These are phyloP conservation scores for Boletellus dicymbophilus DNA, from an alignment of 1,284 basidiomycete genomes.

Conservation along the genomic window DNA sequence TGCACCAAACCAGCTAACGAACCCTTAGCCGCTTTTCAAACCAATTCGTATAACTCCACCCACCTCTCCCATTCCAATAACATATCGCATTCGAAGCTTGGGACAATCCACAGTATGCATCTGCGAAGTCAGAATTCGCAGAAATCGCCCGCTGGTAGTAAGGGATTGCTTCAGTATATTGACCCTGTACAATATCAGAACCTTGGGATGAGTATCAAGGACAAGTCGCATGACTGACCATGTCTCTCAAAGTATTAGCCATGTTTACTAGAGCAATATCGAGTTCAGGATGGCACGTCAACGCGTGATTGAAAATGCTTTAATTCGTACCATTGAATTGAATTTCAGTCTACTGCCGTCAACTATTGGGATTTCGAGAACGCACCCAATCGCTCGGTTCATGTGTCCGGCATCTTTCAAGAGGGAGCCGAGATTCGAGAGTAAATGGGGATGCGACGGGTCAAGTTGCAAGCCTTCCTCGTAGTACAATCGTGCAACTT, in stretches of 20 bases:
- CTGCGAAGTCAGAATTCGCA: slow-evolving; percentile 55
- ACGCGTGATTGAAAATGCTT: slow-evolving; percentile 38
- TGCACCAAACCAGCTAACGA: slow-evolving; percentile 45
- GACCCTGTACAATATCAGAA: slow-evolving; percentile 36
- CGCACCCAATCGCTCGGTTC: slow-evolving; percentile 51
- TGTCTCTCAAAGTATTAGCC: slow-evolving; percentile 60
- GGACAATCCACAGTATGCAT: slow-evolving; percentile 58
- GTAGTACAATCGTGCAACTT: slow-evolving; percentile 57
- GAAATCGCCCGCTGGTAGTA: slow-evolving; percentile 56
- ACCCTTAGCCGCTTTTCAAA: slow-evolving; percentile 20
- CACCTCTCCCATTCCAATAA: slow-evolving; percentile 54
- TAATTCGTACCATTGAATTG: neutral
- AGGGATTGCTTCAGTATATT: slow-evolving; percentile 51
- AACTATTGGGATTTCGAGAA: slow-evolving; percentile 1
- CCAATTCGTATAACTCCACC: slow-evolving; percentile 9
- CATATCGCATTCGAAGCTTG: slow-evolving; percentile 56
- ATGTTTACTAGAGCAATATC: slow-evolving; percentile 64
- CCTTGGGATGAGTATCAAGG: neutral
- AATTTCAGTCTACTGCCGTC: slow-evolving; percentile 7
- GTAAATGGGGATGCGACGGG: slow-evolving; percentile 55
- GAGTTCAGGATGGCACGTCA: slow-evolving; percentile 55
- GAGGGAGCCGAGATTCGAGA: slow-evolving; percentile 62
- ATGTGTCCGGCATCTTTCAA: slow-evolving; percentile 59
- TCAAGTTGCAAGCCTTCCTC: slow-evolving; percentile 55
- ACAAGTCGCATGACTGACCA: slow-evolving; percentile 30